Conservation (phyloP, 2,329 filamentous ascomycete species). For the Phyllosticta citrichinensis region DNA sequence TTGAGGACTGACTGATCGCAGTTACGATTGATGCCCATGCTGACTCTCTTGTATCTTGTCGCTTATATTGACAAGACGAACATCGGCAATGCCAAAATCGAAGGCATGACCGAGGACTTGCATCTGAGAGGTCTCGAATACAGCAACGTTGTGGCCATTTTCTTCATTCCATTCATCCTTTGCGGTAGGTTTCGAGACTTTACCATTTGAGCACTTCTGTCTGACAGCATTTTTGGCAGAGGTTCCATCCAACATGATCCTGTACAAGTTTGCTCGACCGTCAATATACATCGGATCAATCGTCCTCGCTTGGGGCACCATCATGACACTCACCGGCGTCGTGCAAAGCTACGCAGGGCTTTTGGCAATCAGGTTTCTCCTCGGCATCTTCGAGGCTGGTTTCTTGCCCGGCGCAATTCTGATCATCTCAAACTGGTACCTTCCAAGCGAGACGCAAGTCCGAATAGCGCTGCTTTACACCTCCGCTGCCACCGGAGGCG, state of each 20-base stretch:
- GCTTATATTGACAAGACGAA: neutral
- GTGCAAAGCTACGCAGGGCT: constrained; percentile 38
- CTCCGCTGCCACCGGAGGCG: constrained; percentile 42
- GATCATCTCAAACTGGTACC: constrained; percentile 51
- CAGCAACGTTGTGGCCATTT: constrained; percentile 51
- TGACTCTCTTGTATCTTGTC: neutral
- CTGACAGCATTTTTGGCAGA: constrained; percentile 12
- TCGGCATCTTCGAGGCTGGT: constrained; percentile 26
- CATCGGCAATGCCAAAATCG: constrained; percentile 34
- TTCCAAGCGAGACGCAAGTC: constrained; percentile 44
- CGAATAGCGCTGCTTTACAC: constrained; percentile 49
- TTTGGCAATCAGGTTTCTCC: constrained; percentile 35
- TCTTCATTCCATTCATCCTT: constrained; percentile 42
- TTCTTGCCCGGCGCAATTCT: constrained; percentile 30
- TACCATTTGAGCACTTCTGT: neutral
- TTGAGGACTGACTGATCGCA: constrained; percentile 1
- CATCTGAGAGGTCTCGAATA: constrained; percentile 45
- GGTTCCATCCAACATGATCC: constrained; percentile 46
- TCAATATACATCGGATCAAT: constrained; percentile 24
- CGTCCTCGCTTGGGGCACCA: constrained; percentile 33
- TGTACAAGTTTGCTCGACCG: constrained; percentile 46
- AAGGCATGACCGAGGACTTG: constrained; percentile 18
- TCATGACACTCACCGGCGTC: constrained; percentile 36
- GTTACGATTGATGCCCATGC: constrained; percentile 17
- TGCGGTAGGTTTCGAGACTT: constrained; percentile 18